Evolutionary conservation across 306 rosid genomes (phyloP).

Genomic region (Mimosa pudica): DNA sequence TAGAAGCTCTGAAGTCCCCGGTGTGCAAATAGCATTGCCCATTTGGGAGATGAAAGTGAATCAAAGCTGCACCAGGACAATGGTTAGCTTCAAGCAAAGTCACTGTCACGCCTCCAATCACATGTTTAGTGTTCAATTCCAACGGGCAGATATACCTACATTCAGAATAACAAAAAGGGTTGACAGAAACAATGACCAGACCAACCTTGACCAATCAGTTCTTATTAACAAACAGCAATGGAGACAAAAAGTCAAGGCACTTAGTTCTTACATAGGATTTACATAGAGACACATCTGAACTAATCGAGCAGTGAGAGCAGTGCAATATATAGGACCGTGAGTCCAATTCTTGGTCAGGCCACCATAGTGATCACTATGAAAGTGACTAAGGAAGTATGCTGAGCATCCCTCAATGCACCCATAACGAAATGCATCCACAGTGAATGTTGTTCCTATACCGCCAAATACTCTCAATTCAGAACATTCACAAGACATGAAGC

Average conservation of each 20-base stretch:
- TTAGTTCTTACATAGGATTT: conserved; percentile 49
- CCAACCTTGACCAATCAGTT: conserved; percentile 3
- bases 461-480: conserved; percentile 25
- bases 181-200: conserved; percentile 19
- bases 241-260: background rate
- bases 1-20: conserved; percentile 60
- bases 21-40: conserved; percentile 56
- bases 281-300: conserved; percentile 54
- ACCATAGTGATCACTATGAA: conserved; percentile 56
- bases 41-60: conserved; percentile 51
- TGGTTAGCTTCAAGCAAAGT: conserved; percentile 60
- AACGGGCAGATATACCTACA: conserved; percentile 47
- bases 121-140: conserved; percentile 46
- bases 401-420: conserved; percentile 52
- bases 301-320: conserved; percentile 49
- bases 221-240: conserved; percentile 4
- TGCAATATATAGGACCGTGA: conserved; percentile 61
- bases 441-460: conserved; percentile 49
- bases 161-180: conserved; percentile 23
- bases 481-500: conserved; percentile 5
- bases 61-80: conserved; percentile 65
- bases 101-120: conserved; percentile 52
- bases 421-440: conserved; percentile 64
- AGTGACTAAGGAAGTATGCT: conserved; percentile 58
- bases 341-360: conserved; percentile 64